Conservation (phyloP, 2,329 filamentous ascomycete genomes). For the Aspergillus pseudoterreus region DNA sequence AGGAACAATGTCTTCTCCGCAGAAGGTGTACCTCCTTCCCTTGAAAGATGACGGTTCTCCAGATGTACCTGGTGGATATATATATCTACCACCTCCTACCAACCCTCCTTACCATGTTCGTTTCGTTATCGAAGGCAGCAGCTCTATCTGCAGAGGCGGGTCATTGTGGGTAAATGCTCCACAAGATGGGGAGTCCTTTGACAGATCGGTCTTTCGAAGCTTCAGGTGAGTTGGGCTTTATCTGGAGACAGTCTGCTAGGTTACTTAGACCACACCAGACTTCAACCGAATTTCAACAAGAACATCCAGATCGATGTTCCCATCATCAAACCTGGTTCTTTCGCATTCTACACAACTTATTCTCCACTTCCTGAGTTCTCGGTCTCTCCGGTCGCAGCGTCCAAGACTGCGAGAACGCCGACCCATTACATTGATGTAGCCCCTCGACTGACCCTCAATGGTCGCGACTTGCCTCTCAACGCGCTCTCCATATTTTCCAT, state of each 20-base stretch:
- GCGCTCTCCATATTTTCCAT: constrained; percentile 89
- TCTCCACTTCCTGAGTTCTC: constrained; percentile 78
- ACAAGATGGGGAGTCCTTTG: constrained; percentile 68
- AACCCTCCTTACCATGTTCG: constrained; percentile 72
- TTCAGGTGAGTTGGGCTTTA: constrained; percentile 65
- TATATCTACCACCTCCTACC: constrained; percentile 78
- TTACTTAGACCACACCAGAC: constrained; percentile 42
- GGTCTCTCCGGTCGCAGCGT: constrained; percentile 48
- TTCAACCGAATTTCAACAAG: constrained; percentile 88
- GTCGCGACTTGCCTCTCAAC: constrained; percentile 72
- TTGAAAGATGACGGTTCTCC: constrained; percentile 92
- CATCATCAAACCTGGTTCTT: constrained; percentile 78
- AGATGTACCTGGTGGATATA: constrained; percentile 81
- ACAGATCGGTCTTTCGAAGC: constrained; percentile 75
- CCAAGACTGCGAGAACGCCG: constrained; percentile 63
- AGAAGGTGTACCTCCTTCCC: constrained; percentile 80
- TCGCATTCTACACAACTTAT: constrained; percentile 92
- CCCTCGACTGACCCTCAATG: constrained; percentile 71
- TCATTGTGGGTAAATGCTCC: constrained; percentile 97
- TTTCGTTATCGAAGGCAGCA: constrained; percentile 90
- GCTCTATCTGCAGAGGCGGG: constrained; percentile 90
- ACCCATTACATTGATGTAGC: constrained; percentile 93
- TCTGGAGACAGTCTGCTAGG: neutral
- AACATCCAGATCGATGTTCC: constrained; percentile 86
- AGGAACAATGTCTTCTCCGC: constrained; percentile 9